Evolutionary conservation across 768 basidiomycete species (phyloP).

Genomic region (Sarcodon sp.): DNA sequence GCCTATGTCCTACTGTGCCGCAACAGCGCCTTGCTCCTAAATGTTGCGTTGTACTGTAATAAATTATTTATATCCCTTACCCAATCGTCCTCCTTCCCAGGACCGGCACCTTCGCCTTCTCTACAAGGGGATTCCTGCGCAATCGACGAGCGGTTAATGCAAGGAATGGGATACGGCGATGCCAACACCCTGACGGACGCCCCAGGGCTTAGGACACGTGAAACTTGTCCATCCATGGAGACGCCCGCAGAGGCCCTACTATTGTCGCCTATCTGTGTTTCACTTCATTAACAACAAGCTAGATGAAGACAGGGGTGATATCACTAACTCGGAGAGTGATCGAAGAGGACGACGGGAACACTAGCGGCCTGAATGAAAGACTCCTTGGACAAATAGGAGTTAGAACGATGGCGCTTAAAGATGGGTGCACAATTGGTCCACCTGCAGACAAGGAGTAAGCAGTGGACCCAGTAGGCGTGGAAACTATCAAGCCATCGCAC

Average conservation of each 20-base stretch:
- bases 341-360: slow-evolving; percentile 74
- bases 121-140: slow-evolving; percentile 11
- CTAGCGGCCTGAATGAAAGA: slow-evolving; percentile 82
- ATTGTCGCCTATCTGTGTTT: slow-evolving; percentile 62
- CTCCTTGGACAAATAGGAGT: slow-evolving; percentile 96
- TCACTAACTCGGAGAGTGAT: slow-evolving; percentile 57
- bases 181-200: slow-evolving; percentile 79
- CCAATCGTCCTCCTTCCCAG: slow-evolving; percentile 87
- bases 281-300: neutral
- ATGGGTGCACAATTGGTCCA: slow-evolving; percentile 93
- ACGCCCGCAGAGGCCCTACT: slow-evolving; percentile 82
- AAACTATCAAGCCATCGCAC: slow-evolving; percentile 91
- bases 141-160: slow-evolving; percentile 79
- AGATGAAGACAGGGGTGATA: neutral
- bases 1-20: slow-evolving; percentile 53
- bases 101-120: slow-evolving; percentile 50
- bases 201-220: slow-evolving; percentile 70
- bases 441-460: slow-evolving; percentile 94
- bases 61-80: slow-evolving; percentile 94
- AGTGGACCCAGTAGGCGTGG: slow-evolving; percentile 93
- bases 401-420: slow-evolving; percentile 76
- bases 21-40: slow-evolving; percentile 78
- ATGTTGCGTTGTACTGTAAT: slow-evolving; percentile 90
- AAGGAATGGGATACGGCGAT: slow-evolving; percentile 85
- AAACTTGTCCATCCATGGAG: slow-evolving; percentile 87